phyloP scores from a whole-genome alignment of 257 asterid genomes.

The Penstemon davidsonii region DNA sequence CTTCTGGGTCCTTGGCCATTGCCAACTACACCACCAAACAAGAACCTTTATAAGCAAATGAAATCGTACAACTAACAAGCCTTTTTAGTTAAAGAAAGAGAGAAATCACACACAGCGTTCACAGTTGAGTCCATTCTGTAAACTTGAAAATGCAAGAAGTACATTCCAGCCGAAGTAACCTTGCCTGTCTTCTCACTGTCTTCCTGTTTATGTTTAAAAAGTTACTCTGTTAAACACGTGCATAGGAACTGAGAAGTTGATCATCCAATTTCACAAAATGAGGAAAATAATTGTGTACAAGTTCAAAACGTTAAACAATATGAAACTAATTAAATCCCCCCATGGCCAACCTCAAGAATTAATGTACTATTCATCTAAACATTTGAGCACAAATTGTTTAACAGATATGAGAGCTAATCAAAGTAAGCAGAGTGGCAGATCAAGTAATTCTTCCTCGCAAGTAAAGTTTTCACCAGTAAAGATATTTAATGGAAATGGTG shows the following conservation, averaged over 20 bases:
- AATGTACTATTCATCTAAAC: not conserved
- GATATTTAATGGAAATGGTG: no score
- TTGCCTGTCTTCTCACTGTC: slow-evolving; percentile 95
- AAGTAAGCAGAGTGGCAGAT: not conserved
- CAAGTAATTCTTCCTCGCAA: no score
- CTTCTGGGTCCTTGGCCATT: slow-evolving; percentile 93
- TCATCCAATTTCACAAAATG: slow-evolving; percentile 13
- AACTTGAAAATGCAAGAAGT: slow-evolving; percentile 97
- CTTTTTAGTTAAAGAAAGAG: slow-evolving; percentile 3
- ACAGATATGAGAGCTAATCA: not conserved
- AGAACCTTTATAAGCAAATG: slow-evolving; percentile 19
- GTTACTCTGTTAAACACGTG: slow-evolving; percentile 1
- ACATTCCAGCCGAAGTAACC: slow-evolving; percentile 95
- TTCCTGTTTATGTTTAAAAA: slow-evolving; percentile 57
- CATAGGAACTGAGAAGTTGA: not conserved
- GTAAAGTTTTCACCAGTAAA: no score
- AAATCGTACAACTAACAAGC: slow-evolving; percentile 7
- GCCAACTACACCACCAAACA: slow-evolving; percentile 67
- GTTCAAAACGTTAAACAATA: not conserved
- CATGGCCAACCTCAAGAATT: not conserved
- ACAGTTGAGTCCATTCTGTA: slow-evolving; percentile 97
- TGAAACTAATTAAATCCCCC: not conserved
- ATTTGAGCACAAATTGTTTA: not conserved
- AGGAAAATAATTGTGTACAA: not conserved
- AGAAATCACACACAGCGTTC: slow-evolving; percentile 72